Percentiles rank a stretch among this genome's conserved stretches.
Conservation (phyloP, 1,284 basidiomycete genomes). For the Cutaneotrichosporon cyanovorans region DNA sequence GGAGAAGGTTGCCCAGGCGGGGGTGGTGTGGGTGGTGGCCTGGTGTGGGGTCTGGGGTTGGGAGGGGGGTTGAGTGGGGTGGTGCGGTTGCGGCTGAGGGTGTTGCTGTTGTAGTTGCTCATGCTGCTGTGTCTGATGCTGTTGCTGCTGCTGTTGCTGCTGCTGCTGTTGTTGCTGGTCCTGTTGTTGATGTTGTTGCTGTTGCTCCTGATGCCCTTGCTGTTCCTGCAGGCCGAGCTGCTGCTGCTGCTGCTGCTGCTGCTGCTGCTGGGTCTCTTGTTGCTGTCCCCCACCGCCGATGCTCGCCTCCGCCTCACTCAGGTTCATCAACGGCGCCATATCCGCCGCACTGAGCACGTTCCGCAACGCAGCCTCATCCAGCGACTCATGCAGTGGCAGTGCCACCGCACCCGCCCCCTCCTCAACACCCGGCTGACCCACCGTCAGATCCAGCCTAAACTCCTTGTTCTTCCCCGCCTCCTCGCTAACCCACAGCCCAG, state of each 20-base stretch:
- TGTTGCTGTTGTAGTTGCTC: background rate
- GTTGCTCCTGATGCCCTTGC: background rate
- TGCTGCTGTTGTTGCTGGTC: too few relatives aligned
- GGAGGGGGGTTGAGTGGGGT: background rate
- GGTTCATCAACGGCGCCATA: slow-evolving; percentile 6
- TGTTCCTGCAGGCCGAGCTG: background rate
- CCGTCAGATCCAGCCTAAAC: slow-evolving; percentile 30
- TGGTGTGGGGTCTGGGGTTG: background rate
- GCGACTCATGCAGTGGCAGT: background rate
- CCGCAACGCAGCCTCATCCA: slow-evolving; percentile 10
- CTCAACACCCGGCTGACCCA: slow-evolving; percentile 17
- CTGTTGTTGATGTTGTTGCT: too few relatives aligned
- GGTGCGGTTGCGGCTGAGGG: background rate
- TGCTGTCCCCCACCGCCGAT: too few relatives aligned
- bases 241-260: too few relatives aligned
- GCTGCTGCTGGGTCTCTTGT: too few relatives aligned
- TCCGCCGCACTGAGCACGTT: background rate
- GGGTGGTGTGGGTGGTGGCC: background rate
- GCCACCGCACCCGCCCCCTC: background rate
- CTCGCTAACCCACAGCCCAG: slow-evolving; percentile 34
- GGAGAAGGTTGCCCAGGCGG: slow-evolving; percentile 74
- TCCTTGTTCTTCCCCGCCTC: slow-evolving; percentile 30
- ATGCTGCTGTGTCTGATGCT: background rate
- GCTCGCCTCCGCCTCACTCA: background rate
- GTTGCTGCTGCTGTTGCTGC: too few relatives aligned